A percentile compares a stretch with the other conserved stretches of the same genome.
These are phyloP conservation scores for Rubia balearica DNA, from an alignment of 305 asterid species.

Conservation along the genomic window DNA sequence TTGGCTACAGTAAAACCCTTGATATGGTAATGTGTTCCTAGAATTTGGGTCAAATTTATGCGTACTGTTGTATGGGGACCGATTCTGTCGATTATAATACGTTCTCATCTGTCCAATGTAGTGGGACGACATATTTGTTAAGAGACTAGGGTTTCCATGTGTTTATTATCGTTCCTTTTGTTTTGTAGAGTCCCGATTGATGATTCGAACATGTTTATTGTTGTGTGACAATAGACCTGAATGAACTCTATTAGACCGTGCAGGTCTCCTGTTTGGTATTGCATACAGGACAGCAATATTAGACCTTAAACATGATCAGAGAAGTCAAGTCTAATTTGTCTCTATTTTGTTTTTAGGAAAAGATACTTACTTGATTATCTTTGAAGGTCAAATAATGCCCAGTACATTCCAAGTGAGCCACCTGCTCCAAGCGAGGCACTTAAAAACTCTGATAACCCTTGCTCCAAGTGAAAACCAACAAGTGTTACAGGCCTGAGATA, in stretches of 20 bases:
- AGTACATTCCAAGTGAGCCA: conserved; percentile 87
- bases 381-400: conserved; percentile 92
- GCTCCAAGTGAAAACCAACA: conserved; percentile 98
- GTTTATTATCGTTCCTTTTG: too few relatives aligned
- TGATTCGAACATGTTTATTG: too few relatives aligned
- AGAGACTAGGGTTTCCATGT: too few relatives aligned
- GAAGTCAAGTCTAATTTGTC: not conserved
- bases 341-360: not conserved
- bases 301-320: not conserved
- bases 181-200: too few relatives aligned
- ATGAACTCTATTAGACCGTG: not conserved
- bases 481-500: conserved; percentile 93
- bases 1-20: too few relatives aligned
- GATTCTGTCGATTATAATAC: too few relatives aligned
- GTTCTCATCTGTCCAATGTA: too few relatives aligned
- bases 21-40: too few relatives aligned
- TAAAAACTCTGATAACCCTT: conserved; percentile 80
- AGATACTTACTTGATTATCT: conserved; percentile 76
- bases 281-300: not conserved
- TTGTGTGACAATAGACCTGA: not conserved
- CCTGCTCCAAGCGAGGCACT: conserved; percentile 99
- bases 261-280: not conserved
- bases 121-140: too few relatives aligned
- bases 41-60: too few relatives aligned
- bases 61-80: too few relatives aligned